A percentile compares a stretch with the other conserved stretches of the same genome.
Conservation (phyloP, 2,329 filamentous ascomycete species). For the Bipolaris victoriae region DNA sequence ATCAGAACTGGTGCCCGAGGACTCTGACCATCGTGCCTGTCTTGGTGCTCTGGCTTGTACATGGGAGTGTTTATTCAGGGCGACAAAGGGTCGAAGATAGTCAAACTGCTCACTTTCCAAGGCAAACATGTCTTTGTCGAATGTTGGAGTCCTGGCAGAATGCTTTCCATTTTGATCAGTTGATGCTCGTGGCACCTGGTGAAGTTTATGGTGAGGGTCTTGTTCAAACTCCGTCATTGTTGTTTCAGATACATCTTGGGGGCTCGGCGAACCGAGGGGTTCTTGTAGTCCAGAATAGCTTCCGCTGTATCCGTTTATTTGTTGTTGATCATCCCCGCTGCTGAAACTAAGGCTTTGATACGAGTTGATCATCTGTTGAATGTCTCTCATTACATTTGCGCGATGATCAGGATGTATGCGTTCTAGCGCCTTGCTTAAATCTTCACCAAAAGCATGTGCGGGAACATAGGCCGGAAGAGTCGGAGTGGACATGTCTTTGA, state of each 20-base stretch:
- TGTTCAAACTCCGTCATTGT: slow-evolving; percentile 16
- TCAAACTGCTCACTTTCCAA: slow-evolving; percentile 12
- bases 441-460: slow-evolving; percentile 15
- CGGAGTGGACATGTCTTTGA: slow-evolving; percentile 17
- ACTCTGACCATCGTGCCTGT: slow-evolving; percentile 32
- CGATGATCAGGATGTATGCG: slow-evolving; percentile 30
- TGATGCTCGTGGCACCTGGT: slow-evolving; percentile 16
- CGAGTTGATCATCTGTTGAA: slow-evolving; percentile 42
- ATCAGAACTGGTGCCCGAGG: slow-evolving; percentile 31
- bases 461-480: slow-evolving; percentile 7
- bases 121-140: slow-evolving; percentile 28
- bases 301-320: slow-evolving; percentile 4
- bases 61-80: slow-evolving; percentile 17
- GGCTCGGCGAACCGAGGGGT: slow-evolving; percentile 30
- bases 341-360: slow-evolving; percentile 34
- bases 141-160: slow-evolving; percentile 6
- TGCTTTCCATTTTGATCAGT: slow-evolving; percentile 8
- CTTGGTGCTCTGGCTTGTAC: slow-evolving; percentile 13
- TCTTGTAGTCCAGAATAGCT: slow-evolving; percentile 22
- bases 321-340: slow-evolving; percentile 2
- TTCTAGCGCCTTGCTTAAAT: slow-evolving; percentile 33
- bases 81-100: slow-evolving; percentile 14
- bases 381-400: slow-evolving; percentile 38
- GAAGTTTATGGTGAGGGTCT: slow-evolving; percentile 20
- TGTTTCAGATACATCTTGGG: slow-evolving; percentile 14